Evolutionary conservation across 257 asterid genomes (phyloP).

Genomic region (Ocimum tenuiflorum): DNA sequence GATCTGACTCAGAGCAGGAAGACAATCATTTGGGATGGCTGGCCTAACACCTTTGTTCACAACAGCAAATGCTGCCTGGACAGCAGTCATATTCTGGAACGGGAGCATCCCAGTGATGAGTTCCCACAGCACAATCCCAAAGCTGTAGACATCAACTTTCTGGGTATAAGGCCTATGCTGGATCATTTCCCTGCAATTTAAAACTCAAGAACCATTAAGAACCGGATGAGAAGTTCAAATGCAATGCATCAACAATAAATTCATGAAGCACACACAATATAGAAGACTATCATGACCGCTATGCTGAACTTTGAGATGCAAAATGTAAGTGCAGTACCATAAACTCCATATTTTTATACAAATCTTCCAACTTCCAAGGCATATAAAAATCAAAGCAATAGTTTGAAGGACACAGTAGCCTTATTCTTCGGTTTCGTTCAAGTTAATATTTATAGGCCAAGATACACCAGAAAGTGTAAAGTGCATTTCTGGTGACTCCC

Average conservation of each 20-base stretch:
- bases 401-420: no score
- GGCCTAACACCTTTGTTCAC: slow-evolving; percentile 95
- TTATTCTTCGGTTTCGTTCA: no score
- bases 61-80: slow-evolving; percentile 95
- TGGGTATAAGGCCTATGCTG: slow-evolving; percentile 97
- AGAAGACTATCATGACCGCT: no score
- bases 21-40: slow-evolving; percentile 64
- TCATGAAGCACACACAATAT: background rate
- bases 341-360: background rate
- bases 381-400: no score
- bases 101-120: slow-evolving; percentile 95
- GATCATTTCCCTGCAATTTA: slow-evolving; percentile 83
- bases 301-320: no score
- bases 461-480: no score
- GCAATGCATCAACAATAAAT: background rate
- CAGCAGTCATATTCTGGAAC: slow-evolving; percentile 93
- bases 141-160: slow-evolving; percentile 91
- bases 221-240: background rate
- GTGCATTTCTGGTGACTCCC: no score
- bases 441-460: no score
- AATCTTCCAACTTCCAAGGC: no score
- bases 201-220: no score
- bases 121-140: slow-evolving; percentile 96
- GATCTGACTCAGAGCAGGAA: slow-evolving; percentile 69
- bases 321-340: background rate